Percentiles rank a stretch among this genome's conserved stretches.
Evolutionary conservation across 2,329 filamentous ascomycete species (phyloP).

Genomic region (Colletotrichum musicola): DNA sequence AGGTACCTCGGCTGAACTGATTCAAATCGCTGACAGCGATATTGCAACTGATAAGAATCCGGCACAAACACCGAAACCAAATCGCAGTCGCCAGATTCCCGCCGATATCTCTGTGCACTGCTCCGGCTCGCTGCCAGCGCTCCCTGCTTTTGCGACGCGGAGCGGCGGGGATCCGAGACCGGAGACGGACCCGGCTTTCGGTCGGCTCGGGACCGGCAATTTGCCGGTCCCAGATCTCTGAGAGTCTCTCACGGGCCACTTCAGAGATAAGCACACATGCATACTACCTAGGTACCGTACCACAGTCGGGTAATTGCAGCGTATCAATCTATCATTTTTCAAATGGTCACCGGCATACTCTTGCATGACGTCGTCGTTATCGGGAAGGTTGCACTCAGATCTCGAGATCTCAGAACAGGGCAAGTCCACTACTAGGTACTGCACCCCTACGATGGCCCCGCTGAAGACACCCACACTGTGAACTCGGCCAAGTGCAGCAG

Average conservation of each 20-base stretch:
- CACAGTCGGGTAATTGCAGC: background rate
- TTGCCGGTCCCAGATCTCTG: conserved; percentile 13
- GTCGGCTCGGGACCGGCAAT: conserved; percentile 26
- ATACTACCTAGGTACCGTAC: background rate
- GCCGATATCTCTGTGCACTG: background rate
- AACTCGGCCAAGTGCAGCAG: conserved; percentile 60
- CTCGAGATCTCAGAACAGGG: background rate
- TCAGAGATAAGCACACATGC: conserved; percentile 8
- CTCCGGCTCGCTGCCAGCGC: background rate
- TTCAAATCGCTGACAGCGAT: too few relatives aligned
- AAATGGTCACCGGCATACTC: background rate
- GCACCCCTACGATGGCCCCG: conserved; percentile 46
- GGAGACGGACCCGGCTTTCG: conserved; percentile 19
- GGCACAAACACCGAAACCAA: background rate
- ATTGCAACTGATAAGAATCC: background rate
- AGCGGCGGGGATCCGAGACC: conserved; percentile 27
- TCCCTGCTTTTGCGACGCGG: background rate
- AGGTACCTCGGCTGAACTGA: too few relatives aligned
- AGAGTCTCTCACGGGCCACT: background rate
- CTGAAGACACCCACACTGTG: conserved; percentile 66
- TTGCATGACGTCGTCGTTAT: background rate
- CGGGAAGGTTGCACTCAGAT: background rate
- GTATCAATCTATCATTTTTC: background rate
- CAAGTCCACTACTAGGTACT: too few relatives aligned
- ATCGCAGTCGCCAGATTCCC: background rate